A percentile compares a stretch with the other conserved stretches of the same genome.
These are phyloP conservation scores for Alternaria sp. DNA, from an alignment of 2,329 filamentous ascomycete species.

Conservation along the genomic window DNA sequence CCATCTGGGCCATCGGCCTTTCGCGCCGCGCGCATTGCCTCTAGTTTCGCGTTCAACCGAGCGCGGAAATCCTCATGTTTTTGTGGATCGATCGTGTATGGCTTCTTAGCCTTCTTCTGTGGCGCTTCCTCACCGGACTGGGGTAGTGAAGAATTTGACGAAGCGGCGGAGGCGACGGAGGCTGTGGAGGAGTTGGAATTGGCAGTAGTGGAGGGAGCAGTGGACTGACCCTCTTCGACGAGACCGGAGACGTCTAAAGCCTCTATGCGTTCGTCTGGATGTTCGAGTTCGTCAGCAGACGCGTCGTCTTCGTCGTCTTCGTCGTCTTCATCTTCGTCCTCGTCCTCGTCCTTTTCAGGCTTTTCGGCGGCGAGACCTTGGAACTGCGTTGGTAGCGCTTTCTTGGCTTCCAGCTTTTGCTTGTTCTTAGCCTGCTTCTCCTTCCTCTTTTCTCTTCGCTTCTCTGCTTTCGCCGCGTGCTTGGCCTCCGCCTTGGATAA, in stretches of 20 bases:
- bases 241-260: conserved; percentile 46
- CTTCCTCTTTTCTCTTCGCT: conserved; percentile 55
- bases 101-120: conserved; percentile 40
- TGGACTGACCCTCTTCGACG: conserved; percentile 45
- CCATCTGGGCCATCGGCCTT: conserved; percentile 87
- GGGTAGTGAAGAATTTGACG: conserved; percentile 56
- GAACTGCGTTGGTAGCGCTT: conserved; percentile 39
- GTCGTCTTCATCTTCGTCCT: conserved; percentile 26
- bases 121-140: conserved; percentile 30
- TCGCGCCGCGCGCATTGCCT: conserved; percentile 80
- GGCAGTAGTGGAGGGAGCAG: conserved; percentile 39
- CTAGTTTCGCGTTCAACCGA: conserved; percentile 81
- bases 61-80: conserved; percentile 77
- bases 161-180: conserved; percentile 51
- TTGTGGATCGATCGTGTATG: conserved; percentile 46
- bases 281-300: conserved; percentile 28
- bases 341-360: conserved; percentile 31
- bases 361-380: conserved; percentile 31
- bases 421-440: conserved; percentile 52
- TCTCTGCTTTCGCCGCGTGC: conserved; percentile 53
- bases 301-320: conserved; percentile 29
- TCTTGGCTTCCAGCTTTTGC: conserved; percentile 43
- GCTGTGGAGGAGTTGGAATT: conserved; percentile 50
- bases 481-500: conserved; percentile 47
- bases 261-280: conserved; percentile 41